Conservation (phyloP, 2,329 filamentous ascomycete genomes). For the Dothistroma septosporum region DNA sequence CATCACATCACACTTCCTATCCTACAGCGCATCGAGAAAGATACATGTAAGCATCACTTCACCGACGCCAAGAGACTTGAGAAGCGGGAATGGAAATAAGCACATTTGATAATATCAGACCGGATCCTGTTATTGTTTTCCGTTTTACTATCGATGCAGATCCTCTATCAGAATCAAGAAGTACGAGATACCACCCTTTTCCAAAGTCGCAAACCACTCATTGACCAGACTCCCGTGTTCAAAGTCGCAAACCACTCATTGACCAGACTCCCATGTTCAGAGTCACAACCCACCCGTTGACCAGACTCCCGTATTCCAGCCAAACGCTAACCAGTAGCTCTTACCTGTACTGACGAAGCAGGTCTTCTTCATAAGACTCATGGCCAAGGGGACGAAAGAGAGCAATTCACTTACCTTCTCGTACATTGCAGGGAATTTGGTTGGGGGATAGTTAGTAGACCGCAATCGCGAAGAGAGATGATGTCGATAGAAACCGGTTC, state of each 20-base stretch:
- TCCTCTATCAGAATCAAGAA: background rate
- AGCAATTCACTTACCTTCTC: background rate
- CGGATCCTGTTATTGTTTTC: background rate
- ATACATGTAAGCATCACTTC: too few relatives aligned
- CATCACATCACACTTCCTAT: too few relatives aligned
- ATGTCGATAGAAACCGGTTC: background rate
- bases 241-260: background rate
- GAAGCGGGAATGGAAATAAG: background rate
- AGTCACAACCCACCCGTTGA: background rate
- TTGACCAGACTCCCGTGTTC: background rate
- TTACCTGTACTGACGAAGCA: constrained; percentile 7
- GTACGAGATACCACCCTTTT: too few relatives aligned
- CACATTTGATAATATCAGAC: background rate
- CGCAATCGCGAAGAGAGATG: background rate
- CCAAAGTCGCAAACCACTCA: background rate
- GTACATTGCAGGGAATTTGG: background rate
- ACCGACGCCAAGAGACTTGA: too few relatives aligned
- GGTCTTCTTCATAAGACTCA: background rate
- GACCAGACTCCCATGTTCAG: background rate
- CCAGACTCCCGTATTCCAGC: constrained; percentile 2
- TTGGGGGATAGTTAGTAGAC: background rate
- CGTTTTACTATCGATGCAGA: background rate
- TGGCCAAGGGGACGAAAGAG: constrained; percentile 1
- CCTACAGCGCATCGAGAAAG: too few relatives aligned
- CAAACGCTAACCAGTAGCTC: background rate